Base-by-base conservation (phyloP, 176 grass and related monocot genomes). In the Themeda triandra region DNA sequence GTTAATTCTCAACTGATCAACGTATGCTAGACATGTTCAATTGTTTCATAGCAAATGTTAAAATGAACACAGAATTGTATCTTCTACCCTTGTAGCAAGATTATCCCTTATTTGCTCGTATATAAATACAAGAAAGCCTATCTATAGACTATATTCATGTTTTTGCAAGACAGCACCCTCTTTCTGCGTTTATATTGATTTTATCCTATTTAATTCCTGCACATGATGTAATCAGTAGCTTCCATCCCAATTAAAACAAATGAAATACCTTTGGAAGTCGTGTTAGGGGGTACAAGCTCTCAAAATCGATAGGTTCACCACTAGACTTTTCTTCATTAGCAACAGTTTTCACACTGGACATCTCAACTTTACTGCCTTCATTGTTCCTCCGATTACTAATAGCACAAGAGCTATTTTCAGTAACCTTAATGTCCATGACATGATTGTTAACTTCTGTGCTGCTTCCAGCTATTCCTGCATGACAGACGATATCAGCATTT, bases 181-280 rank as follows among this genome's bases (percentile, higher is more conserved):
- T 51, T 49, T 35, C 13, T 35, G 25, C 30, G 12, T 51, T 80
- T 80, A 48, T 48, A 80, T 44, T 36, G 33, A 67, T 14, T n/a
- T 35, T 51, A 19, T 68, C 25, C 65, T 48, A 49, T 25, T 48
- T 53, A 68, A 68, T 36, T 68, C 18, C 18, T 17, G 42, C 10
- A 33, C 41, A 66, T 11, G 63, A 80, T 53, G 13, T 36, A 66
- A 33, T 27, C 41, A 46, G 41, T 69, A 18, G 32, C 48, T 45
- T 39, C 6, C 28, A 64, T 48, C 44, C 41, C 24, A 78, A 53
- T 35, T 79, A 17, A 42, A 44, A 39, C 25, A 48, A 68, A 80
- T 31, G 8, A 39, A 81, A 84, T 90, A 98, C 93, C 96, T 92
- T 83, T 69, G 96, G 96, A 80, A 86, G 70, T 66, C 83, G 91